Evolutionary conservation across 306 rosid species (phyloP), one percentile per base, ranked within the genome.

Genomic region (Elaeagnus macrophylla): DNA sequence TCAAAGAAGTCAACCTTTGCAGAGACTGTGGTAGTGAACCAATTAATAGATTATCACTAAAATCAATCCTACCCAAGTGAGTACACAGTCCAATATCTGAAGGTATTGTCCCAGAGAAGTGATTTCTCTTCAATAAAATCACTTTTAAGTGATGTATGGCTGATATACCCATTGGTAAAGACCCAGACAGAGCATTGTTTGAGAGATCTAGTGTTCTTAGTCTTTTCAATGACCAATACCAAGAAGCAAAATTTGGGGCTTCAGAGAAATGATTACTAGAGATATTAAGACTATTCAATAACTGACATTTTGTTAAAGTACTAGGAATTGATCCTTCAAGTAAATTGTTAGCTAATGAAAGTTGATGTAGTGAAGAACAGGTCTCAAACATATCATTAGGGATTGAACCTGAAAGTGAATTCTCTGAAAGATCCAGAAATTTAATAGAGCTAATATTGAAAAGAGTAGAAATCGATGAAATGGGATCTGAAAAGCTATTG

Each of bases 201-300:
- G 97, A 91, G 10, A 91, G 89, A 75, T 91, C 96, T 57, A 91
- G 51, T 19, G 54, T 48, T 52, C 97, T 75, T 54, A 91, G 82
- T 73, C 94, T 77, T 32, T 32, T 37, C 63, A 86, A 48, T 17
- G 79, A 67, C 85, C 94, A 83, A 79, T 86, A 38, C 52, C 83
- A 79, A 56, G 60, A 42, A 19, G 39, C 39, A 39, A 86, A 84
- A 55, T 70, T 78, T 32, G 71, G 78, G 66, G 48, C 49, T 15
- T 94, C 94, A 7, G 83, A 13, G 50, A 91, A 84, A 12, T 7
- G 79, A 32, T 84, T 86, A 12, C 39, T 62, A 6, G 97, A 86
- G 68, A 86, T 69, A 67, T 86, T 70, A 37, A 91, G 73, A 63
- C 49, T 66, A 64, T 80, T 91, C 72, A 91, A 56, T 36, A 64